phyloP scores from a whole-genome alignment of 2,329 filamentous ascomycete genomes.

The Alternaria infectoria region DNA sequence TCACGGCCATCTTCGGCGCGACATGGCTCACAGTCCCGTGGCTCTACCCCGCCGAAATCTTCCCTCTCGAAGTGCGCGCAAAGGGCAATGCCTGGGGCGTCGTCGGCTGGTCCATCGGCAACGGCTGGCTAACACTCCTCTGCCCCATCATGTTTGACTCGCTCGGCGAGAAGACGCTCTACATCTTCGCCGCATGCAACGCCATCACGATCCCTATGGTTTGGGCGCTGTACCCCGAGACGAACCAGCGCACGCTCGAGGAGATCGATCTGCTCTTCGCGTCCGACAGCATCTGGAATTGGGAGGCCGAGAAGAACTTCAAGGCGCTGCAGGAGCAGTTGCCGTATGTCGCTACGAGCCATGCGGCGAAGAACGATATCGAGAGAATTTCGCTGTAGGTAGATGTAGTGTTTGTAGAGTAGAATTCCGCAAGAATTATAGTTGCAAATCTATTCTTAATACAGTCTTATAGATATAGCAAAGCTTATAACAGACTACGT shows the following conservation, averaged over 20 bases:
- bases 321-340: constrained; percentile 21
- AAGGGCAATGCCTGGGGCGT: constrained; percentile 80
- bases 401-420: neutral
- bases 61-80: constrained; percentile 72
- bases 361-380: constrained; percentile 5
- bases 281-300: constrained; percentile 69
- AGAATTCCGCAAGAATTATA: neutral
- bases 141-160: constrained; percentile 59
- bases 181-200: constrained; percentile 75
- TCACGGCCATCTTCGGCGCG: constrained; percentile 68
- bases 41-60: constrained; percentile 76
- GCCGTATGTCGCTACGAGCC: neutral
- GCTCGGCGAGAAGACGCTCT: constrained; percentile 73
- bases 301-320: constrained; percentile 54
- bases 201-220: constrained; percentile 70
- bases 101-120: constrained; percentile 77
- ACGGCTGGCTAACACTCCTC: constrained; percentile 64
- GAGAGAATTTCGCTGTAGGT: constrained; percentile 3
- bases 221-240: constrained; percentile 77
- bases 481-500: too few species aligned
- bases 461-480: accelerated
- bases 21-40: constrained; percentile 65
- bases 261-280: constrained; percentile 79
- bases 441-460: too few species aligned
- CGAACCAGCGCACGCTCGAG: constrained; percentile 74